A percentile compares a stretch with the other conserved stretches of the same genome.
phyloP scores from a whole-genome alignment of 139 green algal species.

The Chlorella sp. region DNA sequence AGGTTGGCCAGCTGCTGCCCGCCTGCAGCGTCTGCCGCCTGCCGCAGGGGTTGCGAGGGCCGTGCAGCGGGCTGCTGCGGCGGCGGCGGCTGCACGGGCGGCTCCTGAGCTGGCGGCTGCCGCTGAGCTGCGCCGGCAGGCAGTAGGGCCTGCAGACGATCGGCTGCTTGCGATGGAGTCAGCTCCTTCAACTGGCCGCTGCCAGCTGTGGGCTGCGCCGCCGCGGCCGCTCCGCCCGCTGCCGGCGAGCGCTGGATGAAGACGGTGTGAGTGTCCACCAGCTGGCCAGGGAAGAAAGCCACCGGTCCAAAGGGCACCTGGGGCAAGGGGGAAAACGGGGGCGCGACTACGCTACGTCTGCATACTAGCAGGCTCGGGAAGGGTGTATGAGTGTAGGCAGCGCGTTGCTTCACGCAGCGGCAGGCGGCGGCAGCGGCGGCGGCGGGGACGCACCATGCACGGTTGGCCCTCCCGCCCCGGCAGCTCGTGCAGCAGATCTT shows the following conservation, averaged over 20 bases:
- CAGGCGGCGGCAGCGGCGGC: neutral
- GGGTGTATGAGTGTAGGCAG: neutral
- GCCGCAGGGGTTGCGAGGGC: neutral
- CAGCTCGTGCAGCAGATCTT: neutral
- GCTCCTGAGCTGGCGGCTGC: no score
- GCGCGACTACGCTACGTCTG: neutral
- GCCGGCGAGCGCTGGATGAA: neutral
- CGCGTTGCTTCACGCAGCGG: no score
- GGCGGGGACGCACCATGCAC: neutral
- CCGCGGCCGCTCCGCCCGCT: neutral
- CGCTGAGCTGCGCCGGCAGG: neutral
- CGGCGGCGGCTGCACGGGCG: neutral
- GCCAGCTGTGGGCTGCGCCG: no score
- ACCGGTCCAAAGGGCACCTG: slow-evolving; percentile 2
- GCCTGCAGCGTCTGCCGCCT: neutral
- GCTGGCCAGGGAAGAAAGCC: slow-evolving; percentile 6
- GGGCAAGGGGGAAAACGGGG: neutral
- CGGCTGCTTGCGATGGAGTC: neutral
- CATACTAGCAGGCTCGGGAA: neutral
- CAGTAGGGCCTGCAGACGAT: neutral
- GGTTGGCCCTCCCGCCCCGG: neutral
- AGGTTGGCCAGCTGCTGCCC: slow-evolving; percentile 2
- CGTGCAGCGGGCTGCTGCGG: neutral
- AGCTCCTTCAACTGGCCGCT: neutral
- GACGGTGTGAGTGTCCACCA: neutral